phyloP scores from a whole-genome alignment of 2,329 filamentous ascomycete species.

The Sporothrix inflata region DNA sequence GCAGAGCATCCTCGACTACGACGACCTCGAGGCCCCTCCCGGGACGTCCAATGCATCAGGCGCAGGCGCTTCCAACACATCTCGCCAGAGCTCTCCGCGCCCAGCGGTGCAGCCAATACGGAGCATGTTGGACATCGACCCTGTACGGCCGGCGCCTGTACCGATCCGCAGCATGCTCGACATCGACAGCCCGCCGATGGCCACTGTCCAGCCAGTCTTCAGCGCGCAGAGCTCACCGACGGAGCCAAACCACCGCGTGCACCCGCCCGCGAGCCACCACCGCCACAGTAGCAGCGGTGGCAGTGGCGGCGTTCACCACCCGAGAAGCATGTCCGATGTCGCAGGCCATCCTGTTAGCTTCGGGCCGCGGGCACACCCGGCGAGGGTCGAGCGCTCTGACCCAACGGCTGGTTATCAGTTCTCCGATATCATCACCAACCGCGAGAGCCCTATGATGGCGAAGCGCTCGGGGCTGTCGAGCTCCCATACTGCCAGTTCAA shows the following conservation, averaged over 20 bases:
- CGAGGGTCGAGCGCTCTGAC: constrained; percentile 39
- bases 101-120: constrained; percentile 60
- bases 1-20: constrained; percentile 67
- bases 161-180: constrained; percentile 59
- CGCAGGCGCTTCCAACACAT: neutral
- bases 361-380: constrained; percentile 44
- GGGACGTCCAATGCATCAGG: constrained; percentile 5
- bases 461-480: constrained; percentile 47
- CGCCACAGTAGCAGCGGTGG: constrained; percentile 29
- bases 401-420: constrained; percentile 64
- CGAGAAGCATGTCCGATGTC: constrained; percentile 61
- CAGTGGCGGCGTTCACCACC: constrained; percentile 38
- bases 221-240: constrained; percentile 55
- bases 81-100: constrained; percentile 43
- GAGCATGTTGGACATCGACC: constrained; percentile 67
- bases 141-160: constrained; percentile 42
- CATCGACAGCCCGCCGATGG: constrained; percentile 44
- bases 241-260: constrained; percentile 44
- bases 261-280: constrained; percentile 32
- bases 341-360: constrained; percentile 53
- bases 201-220: constrained; percentile 39
- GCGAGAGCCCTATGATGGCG: constrained; percentile 53
- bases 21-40: constrained; percentile 38
- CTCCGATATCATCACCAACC: constrained; percentile 58
- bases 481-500: constrained; percentile 43